Conservation (phyloP, 116 monocot species). For the Phalaenopsis hybrid region DNA sequence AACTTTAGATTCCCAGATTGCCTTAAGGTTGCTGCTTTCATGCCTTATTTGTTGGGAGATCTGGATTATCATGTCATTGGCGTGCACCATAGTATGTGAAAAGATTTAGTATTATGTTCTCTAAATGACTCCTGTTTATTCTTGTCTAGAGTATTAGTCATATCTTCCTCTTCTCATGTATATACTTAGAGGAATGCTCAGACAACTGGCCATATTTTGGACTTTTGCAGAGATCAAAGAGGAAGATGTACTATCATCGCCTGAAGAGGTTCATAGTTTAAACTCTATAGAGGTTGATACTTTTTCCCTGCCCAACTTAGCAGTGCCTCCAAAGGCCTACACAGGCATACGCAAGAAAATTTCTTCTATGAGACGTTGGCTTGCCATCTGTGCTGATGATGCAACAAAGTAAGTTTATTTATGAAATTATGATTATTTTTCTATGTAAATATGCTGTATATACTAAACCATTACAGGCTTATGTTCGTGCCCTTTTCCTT, state of each 20-base stretch:
- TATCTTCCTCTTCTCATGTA: no score
- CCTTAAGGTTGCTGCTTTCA: no score
- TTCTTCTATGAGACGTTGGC: constrained; percentile 75
- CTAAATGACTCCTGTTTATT: no score
- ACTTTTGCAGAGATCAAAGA: constrained; percentile 28
- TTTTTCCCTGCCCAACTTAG: constrained; percentile 65
- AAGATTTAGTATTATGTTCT: no score
- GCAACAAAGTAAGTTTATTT: constrained; percentile 43
- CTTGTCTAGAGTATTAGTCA: no score
- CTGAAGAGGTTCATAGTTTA: constrained; percentile 37
- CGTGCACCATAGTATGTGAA: no score
- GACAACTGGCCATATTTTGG: no score
- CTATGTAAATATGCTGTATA: background rate
- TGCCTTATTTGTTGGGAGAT: no score
- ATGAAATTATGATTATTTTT: constrained; percentile 2
- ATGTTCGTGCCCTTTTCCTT: background rate
- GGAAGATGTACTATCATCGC: constrained; percentile 52
- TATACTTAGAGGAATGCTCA: no score
- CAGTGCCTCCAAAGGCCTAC: constrained; percentile 56
- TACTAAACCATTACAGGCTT: background rate
- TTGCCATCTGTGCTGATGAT: constrained; percentile 72
- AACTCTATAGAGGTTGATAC: constrained; percentile 34
- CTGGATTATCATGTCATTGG: no score
- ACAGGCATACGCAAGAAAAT: constrained; percentile 76
- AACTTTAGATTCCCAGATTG: no score